These are phyloP conservation scores for Cephaloascus fragrans DNA, from an alignment of 805 yeast genomes.

Conservation along the genomic window DNA sequence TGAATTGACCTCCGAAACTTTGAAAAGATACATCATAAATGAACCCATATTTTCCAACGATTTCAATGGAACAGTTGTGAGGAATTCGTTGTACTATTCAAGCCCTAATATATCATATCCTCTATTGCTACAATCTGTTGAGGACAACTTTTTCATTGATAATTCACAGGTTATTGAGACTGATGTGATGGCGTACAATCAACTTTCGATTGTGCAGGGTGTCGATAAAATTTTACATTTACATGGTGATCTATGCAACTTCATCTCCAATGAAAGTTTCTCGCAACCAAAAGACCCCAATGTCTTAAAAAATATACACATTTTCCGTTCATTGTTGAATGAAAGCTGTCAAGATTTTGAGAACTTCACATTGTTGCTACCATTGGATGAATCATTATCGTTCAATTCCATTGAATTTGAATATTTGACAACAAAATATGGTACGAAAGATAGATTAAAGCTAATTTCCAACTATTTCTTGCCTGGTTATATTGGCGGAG, in stretches of 20 bases:
- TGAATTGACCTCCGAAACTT: constrained; percentile 3
- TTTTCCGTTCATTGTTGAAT: constrained; percentile 6
- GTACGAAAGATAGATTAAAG: constrained; percentile 13
- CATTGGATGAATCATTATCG: constrained; percentile 27
- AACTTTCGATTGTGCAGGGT: constrained; percentile 60
- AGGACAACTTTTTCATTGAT: constrained; percentile 23
- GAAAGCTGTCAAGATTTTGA: constrained; percentile 12
- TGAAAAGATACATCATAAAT: constrained; percentile 24
- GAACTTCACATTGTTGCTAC: constrained; percentile 35
- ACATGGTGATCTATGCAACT: constrained; percentile 23
- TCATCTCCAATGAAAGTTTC: constrained; percentile 13
- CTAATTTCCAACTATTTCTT: constrained; percentile 24
- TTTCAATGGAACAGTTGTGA: constrained; percentile 15
- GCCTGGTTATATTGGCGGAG: constrained; percentile 37
- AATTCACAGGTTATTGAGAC: constrained; percentile 42
- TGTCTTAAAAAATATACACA: neutral
- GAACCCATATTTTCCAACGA: constrained; percentile 15
- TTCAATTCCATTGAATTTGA: constrained; percentile 32
- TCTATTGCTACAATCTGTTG: constrained; percentile 14
- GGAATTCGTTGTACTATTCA: constrained; percentile 6
- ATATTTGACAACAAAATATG: constrained; percentile 26
- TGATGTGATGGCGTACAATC: constrained; percentile 50
- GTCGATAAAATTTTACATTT: constrained; percentile 34
- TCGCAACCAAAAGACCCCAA: constrained; percentile 5
- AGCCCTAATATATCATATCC: constrained; percentile 14